Evolutionary conservation across 1,284 basidiomycete species (phyloP), one percentile per base, ranked within the genome.

Genomic region (Ceratobasidium sp.): DNA sequence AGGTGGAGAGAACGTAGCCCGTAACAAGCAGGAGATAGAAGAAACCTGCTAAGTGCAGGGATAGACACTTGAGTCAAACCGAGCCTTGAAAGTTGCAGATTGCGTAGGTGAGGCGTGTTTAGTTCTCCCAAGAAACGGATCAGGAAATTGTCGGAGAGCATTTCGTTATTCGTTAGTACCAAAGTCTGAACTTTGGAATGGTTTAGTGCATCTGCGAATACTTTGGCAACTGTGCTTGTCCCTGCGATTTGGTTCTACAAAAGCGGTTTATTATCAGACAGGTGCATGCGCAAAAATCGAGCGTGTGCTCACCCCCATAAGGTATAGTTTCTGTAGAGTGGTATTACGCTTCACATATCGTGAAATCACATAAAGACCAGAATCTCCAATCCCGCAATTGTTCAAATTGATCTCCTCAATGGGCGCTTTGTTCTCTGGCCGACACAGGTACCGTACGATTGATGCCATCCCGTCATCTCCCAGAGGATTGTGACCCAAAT

Each of bases 361-460:
- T 7, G 64, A 61, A 17, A 92, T 87, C 8, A 88, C 86, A 39
- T 83, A 81, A 28, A 92, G 83, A 0, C 90, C 90, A 58, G 81
- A 81, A 80, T 90, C 87, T 23, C 89, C 87, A 73, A 92, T 87
- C 0, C 80, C 79, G 80, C 89, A 90, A 11, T 85, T 84, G 76
- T 89, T 90, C 75, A 92, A 81, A 79, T 84, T 86, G 56, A 92
- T 89, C 78, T 90, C 88, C 0, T 83, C 80, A 76, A 92, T 85
- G 67, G 82, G 83, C 80, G 90, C 85, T 74, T 83, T 84, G 64
- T 84, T 83, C 8, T 84, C 79, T 17, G 83, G 79, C 4, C 90
- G 89, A 42, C 83, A 82, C 8, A 92, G 85, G 79, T 88, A 91
- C 37, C 83, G 82, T 80, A 92, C 91, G 7, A 92, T 82, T 10